These are phyloP conservation scores for Arthroderma sp. DNA, from an alignment of 2,329 filamentous ascomycete genomes.

Conservation along the genomic window DNA sequence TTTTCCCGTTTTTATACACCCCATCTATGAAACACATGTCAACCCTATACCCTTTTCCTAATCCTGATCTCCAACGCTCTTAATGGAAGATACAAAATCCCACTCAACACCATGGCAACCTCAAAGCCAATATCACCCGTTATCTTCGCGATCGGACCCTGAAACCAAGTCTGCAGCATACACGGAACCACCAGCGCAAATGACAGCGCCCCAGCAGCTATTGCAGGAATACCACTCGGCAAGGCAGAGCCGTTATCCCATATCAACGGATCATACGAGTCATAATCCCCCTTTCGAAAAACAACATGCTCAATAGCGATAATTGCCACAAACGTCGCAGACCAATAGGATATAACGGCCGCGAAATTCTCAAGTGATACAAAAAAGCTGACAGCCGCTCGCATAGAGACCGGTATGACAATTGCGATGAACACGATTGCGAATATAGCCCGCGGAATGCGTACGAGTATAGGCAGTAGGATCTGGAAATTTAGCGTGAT, in stretches of 20 bases:
- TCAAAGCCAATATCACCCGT: conserved; percentile 49
- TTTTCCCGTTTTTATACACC: neutral
- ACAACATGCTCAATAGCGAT: conserved; percentile 47
- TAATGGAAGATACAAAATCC: conserved; percentile 14
- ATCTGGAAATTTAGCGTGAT: conserved; percentile 57
- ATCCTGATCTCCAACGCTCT: conserved; percentile 11
- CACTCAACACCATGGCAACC: conserved; percentile 23
- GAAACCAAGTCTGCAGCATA: conserved; percentile 60
- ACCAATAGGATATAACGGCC: conserved; percentile 40
- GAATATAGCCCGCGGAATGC: conserved; percentile 50
- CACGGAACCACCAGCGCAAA: conserved; percentile 48
- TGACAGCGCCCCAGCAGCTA: conserved; percentile 49
- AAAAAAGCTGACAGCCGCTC: conserved; percentile 46
- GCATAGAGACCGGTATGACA: conserved; percentile 52
- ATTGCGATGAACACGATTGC: conserved; percentile 51
- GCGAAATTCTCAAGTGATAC: conserved; percentile 39
- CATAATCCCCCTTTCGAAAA: conserved; percentile 41
- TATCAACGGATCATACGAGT: conserved; percentile 46
- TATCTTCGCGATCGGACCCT: conserved; percentile 48
- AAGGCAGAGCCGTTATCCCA: conserved; percentile 51
- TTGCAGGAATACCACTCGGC: conserved; percentile 50
- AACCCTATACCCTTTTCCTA: conserved; percentile 9
- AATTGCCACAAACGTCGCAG: conserved; percentile 50
- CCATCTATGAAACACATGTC: neutral
- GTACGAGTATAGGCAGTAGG: conserved; percentile 46